phyloP scores from a whole-genome alignment of 139 green algal species.

The Auxenochlorella protothecoides region DNA sequence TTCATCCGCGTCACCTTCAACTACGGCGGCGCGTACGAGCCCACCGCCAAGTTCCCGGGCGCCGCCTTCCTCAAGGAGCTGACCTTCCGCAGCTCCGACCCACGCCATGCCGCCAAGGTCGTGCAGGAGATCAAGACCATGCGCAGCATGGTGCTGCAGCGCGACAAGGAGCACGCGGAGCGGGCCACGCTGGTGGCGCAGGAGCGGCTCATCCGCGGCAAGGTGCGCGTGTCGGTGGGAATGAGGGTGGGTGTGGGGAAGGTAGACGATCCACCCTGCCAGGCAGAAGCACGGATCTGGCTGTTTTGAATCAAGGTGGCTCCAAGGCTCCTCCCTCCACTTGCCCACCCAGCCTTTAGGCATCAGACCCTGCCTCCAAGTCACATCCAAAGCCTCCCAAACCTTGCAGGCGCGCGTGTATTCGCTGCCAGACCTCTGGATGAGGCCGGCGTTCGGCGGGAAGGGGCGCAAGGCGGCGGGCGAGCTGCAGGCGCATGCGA shows the following conservation, averaged over 20 bases:
- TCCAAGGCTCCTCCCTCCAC: not conserved
- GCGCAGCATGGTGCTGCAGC: conserved; percentile 50
- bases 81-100: conserved; percentile 74
- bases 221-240: conserved; percentile 16
- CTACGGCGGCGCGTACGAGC: conserved; percentile 63
- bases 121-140: conserved; percentile 91
- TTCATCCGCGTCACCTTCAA: conserved; percentile 95
- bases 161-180: conserved; percentile 88
- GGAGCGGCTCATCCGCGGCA: conserved; percentile 73
- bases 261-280: not conserved
- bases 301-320: not conserved
- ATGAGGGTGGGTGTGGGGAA: conserved; percentile 1
- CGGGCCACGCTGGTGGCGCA: conserved; percentile 89
- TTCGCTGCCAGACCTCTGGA: conserved; percentile 86
- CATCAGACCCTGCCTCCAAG: not conserved
- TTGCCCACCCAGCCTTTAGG: not conserved
- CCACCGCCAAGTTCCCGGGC: conserved; percentile 50
- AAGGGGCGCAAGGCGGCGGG: conserved; percentile 86
- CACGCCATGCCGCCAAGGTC: conserved; percentile 41
- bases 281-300: not conserved
- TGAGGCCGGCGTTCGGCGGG: conserved; percentile 75
- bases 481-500: conserved; percentile 85
- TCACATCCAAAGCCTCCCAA: not conserved
- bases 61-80: conserved; percentile 87
- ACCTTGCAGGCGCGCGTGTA: conserved; percentile 45